Evolutionary conservation across 2,329 filamentous ascomycete genomes (phyloP).

Genomic region (Elsinoe batatas): DNA sequence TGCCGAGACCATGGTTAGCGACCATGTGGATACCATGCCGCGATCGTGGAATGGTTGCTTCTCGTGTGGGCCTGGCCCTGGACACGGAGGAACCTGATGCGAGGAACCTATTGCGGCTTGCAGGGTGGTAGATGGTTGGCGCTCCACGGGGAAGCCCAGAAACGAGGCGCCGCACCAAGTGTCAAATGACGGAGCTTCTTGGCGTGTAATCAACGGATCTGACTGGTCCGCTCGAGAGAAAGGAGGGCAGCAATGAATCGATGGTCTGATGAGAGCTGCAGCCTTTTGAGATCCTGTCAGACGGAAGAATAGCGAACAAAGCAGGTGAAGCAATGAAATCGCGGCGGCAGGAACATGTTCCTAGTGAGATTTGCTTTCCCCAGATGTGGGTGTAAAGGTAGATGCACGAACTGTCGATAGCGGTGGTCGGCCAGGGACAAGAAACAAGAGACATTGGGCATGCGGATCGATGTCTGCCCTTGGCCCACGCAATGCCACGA

Average conservation of each 20-base stretch:
- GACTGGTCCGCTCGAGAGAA: neutral
- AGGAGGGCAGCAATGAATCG: conserved; percentile 3
- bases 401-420: neutral
- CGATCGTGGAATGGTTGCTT: conserved; percentile 7
- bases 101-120: neutral
- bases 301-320: neutral
- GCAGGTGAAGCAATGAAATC: neutral
- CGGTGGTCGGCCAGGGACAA: neutral
- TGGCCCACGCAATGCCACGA: conserved; percentile 12
- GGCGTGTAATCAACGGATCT: neutral
- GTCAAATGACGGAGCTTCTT: conserved; percentile 8
- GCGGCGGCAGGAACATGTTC: neutral
- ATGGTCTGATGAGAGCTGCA: neutral
- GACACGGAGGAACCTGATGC: neutral
- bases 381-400: neutral
- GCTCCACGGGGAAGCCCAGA: conserved; percentile 2
- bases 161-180: conserved; percentile 10
- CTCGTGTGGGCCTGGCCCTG: neutral
- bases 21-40: conserved; percentile 1
- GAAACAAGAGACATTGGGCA: neutral
- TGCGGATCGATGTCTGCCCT: conserved; percentile 5
- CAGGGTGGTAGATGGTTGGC: neutral
- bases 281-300: neutral
- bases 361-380: neutral
- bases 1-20: conserved; percentile 5